These are phyloP conservation scores for Tulasnella sp. DNA, from an alignment of 768 basidiomycete genomes.

Conservation along the genomic window DNA sequence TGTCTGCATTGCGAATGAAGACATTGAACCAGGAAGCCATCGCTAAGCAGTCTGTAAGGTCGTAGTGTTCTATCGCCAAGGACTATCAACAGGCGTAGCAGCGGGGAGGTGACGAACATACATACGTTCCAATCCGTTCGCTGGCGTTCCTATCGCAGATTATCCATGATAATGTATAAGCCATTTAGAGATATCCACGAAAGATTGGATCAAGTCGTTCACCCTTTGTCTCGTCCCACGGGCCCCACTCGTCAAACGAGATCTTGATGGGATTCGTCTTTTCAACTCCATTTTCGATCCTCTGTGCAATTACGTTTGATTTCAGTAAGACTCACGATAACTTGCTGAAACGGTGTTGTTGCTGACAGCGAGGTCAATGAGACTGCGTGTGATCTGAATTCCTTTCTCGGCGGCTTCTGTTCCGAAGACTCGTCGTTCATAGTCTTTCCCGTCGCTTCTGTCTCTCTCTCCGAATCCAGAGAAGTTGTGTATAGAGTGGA, in stretches of 20 bases:
- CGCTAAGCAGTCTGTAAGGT: constrained; percentile 47
- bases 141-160: not conserved
- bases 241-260: constrained; percentile 51
- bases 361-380: constrained; percentile 42
- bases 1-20: constrained; percentile 50
- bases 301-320: constrained; percentile 5
- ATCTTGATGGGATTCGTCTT: constrained; percentile 29
- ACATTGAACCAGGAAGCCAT: constrained; percentile 56
- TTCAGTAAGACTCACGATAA: no score
- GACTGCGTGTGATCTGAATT: constrained; percentile 42
- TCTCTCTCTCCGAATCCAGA: constrained; percentile 4
- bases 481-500: constrained; percentile 7
- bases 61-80: constrained; percentile 38
- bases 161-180: not conserved
- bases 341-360: no score
- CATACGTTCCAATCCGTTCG: constrained; percentile 9
- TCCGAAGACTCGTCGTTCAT: constrained; percentile 9
- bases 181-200: no score
- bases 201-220: not conserved
- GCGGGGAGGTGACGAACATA: no score
- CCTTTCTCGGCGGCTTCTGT: constrained; percentile 46
- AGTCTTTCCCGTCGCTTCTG: constrained; percentile 1
- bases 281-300: constrained; percentile 25
- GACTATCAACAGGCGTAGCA: no score
- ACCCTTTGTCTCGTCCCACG: constrained; percentile 34